These are phyloP conservation scores for Alliaria petiolata DNA, from an alignment of 345 rosid species.

Conservation along the genomic window DNA sequence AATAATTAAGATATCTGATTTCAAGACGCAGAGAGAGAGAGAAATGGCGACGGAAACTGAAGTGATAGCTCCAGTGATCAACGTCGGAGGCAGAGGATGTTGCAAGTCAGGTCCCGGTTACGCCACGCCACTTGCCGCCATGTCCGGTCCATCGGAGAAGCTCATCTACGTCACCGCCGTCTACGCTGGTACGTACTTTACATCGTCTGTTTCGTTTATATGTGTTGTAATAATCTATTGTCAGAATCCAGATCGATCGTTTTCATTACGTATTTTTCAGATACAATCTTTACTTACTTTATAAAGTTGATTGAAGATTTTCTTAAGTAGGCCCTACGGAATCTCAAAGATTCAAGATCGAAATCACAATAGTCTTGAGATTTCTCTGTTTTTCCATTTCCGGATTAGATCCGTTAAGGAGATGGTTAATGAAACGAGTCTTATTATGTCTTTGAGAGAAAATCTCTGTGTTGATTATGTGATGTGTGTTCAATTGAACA, in stretches of 20 bases:
- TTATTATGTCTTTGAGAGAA: no score
- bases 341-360: not conserved
- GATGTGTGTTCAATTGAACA: not conserved
- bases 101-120: conserved; percentile 83
- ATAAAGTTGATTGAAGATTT: not conserved
- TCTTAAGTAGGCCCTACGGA: not conserved
- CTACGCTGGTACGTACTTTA: conserved; percentile 48
- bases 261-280: not conserved
- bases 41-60: conserved; percentile 22
- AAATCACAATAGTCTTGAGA: not conserved
- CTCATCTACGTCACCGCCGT: conserved; percentile 83
- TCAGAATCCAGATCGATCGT: not conserved
- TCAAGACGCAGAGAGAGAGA: not conserved
- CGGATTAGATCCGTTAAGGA: not conserved
- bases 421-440: no score
- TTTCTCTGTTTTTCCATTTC: not conserved
- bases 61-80: not conserved
- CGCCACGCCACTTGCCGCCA: conserved; percentile 76
- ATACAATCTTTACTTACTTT: not conserved
- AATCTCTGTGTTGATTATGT: no score
- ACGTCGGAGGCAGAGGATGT: conserved; percentile 35
- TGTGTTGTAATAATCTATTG: not conserved
- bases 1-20: no score
- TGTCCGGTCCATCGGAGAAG: conserved; percentile 76
- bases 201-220: no score